A percentile compares a stretch with the other conserved stretches of the same genome.
Conservation (phyloP, 2,329 filamentous ascomycete genomes). For the Alternaria consortialis region DNA sequence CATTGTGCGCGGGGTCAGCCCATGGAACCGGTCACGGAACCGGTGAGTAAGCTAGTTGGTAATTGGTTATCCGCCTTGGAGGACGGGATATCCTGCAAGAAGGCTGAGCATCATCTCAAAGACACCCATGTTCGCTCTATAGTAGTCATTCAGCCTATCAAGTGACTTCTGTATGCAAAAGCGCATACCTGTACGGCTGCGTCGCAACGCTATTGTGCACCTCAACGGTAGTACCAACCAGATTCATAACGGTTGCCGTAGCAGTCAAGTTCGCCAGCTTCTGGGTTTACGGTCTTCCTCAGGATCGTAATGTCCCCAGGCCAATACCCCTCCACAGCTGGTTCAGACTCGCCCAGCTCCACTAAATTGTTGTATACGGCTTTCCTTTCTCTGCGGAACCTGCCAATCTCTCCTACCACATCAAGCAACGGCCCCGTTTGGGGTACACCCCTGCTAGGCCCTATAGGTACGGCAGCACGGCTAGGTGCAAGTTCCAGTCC, state of each 20-base stretch:
- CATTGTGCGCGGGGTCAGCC: conserved; percentile 14
- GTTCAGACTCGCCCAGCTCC: conserved; percentile 40
- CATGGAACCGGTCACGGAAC: conserved; percentile 18
- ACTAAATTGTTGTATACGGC: conserved; percentile 56
- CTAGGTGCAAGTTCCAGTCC: conserved; percentile 48
- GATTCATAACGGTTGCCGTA: conserved; percentile 65
- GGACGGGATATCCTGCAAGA: conserved; percentile 1
- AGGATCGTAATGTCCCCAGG: conserved; percentile 66
- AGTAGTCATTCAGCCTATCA: background rate
- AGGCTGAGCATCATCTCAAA: background rate
- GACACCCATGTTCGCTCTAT: background rate
- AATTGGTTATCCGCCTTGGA: conserved; percentile 8
- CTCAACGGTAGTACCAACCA: conserved; percentile 61
- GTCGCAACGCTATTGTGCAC: background rate
- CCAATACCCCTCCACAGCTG: conserved; percentile 66
- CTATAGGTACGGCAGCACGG: conserved; percentile 17
- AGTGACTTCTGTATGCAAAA: background rate
- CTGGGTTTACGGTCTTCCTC: conserved; percentile 52
- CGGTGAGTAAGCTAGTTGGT: conserved; percentile 15
- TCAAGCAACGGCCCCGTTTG: conserved; percentile 49
- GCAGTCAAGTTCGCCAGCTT: conserved; percentile 57
- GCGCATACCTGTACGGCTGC: background rate
- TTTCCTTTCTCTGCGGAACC: conserved; percentile 64
- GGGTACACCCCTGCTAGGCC: conserved; percentile 9
- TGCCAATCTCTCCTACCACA: conserved; percentile 62